Conservation (phyloP, 305 asterid genomes). For the Solanum hybrid region DNA sequence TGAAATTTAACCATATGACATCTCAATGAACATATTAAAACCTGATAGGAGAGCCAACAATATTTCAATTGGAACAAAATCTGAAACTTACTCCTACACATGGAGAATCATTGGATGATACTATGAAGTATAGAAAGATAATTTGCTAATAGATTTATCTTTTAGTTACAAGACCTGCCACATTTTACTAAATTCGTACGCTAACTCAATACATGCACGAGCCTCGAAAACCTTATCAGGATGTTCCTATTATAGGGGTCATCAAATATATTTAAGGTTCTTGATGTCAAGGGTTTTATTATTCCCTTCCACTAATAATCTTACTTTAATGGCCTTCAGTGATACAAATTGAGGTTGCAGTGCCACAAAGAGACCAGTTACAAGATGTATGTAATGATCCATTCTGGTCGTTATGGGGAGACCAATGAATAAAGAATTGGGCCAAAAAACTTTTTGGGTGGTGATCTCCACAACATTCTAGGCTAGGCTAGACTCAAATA, state of each 20-base stretch:
- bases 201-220: neutral
- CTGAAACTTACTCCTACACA: neutral
- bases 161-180: neutral
- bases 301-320: neutral
- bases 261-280: neutral
- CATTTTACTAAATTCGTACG: neutral
- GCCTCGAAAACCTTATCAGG: neutral
- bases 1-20: neutral
- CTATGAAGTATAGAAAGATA: neutral
- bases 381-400: neutral
- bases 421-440: neutral
- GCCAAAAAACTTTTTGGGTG: neutral
- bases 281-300: neutral
- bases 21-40: neutral
- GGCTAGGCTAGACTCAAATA: neutral
- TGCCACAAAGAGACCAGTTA: neutral
- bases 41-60: neutral
- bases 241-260: neutral
- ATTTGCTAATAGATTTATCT: neutral
- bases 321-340: neutral
- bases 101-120: neutral
- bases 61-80: neutral
- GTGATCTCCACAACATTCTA: neutral
- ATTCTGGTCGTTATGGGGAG: neutral
- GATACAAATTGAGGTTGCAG: neutral